Evolutionary conservation across 192 early-diverging fungal species (phyloP).

Genomic region (Pilaira anomala): DNA sequence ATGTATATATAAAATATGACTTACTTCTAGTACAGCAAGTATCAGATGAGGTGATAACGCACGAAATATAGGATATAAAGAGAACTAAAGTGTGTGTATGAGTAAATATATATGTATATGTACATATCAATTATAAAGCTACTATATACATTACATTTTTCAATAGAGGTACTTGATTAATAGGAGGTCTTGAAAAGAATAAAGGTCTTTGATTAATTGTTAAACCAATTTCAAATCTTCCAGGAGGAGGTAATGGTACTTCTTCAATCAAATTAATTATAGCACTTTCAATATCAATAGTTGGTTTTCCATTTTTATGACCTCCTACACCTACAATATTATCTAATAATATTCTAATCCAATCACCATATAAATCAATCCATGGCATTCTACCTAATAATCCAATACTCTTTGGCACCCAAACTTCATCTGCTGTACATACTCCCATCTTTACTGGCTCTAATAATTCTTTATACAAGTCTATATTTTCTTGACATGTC

Average conservation of each 20-base stretch:
- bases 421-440: conserved; percentile 59
- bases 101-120: background rate
- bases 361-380: conserved; percentile 72
- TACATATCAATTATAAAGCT: conserved; percentile 9
- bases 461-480: conserved; percentile 60
- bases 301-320: conserved; percentile 4
- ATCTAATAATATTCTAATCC: conserved; percentile 63
- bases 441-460: conserved; percentile 53
- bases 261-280: conserved; percentile 70
- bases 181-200: conserved; percentile 67
- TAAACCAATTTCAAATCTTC: conserved; percentile 73
- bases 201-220: conserved; percentile 57
- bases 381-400: conserved; percentile 71
- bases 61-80: conserved; percentile 70
- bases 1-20: background rate
- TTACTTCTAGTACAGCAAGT: conserved; percentile 67
- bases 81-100: conserved; percentile 54
- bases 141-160: too few relatives aligned
- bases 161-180: conserved; percentile 69
- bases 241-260: conserved; percentile 75
- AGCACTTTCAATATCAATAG: conserved; percentile 22
- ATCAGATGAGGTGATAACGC: conserved; percentile 61
- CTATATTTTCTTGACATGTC: conserved; percentile 56
- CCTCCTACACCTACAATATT: conserved; percentile 49
- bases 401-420: conserved; percentile 66